Evolutionary conservation across 768 basidiomycete species (phyloP).

Genomic region (Trametes meyenii): DNA sequence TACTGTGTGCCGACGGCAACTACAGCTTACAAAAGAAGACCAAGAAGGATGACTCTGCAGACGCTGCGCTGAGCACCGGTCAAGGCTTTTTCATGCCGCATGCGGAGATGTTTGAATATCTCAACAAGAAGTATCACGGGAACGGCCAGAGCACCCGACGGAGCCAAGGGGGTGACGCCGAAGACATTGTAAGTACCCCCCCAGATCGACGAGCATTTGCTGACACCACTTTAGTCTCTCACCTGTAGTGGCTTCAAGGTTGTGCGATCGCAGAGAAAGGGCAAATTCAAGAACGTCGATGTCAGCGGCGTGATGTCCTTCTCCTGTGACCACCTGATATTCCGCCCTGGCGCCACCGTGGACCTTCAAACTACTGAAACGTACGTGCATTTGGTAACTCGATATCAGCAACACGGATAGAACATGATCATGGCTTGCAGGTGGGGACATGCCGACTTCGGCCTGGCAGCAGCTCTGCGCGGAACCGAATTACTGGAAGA

Average conservation of each 20-base stretch:
- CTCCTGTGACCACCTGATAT: not conserved
- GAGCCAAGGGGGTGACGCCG: no score
- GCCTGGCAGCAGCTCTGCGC: not conserved
- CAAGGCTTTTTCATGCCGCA: not conserved
- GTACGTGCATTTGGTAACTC: not conserved
- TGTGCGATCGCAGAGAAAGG: not conserved
- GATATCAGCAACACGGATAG: not conserved
- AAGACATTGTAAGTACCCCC: not conserved
- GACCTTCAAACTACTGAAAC: not conserved
- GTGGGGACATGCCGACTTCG: not conserved
- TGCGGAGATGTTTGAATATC: no score
- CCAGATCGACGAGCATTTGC: not conserved
- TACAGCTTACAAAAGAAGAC: not conserved
- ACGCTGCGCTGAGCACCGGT: not conserved
- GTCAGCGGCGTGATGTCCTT: not conserved
- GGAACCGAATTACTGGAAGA: not conserved
- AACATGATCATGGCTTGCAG: not conserved
- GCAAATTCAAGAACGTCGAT: not conserved
- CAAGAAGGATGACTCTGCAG: not conserved
- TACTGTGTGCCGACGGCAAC: not conserved
- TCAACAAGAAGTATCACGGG: not conserved
- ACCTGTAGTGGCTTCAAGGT: conserved; percentile 3
- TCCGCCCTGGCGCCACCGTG: not conserved
- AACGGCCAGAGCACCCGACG: no score
- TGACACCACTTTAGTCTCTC: not conserved